These are phyloP conservation scores for Fragaria nilgerrensis DNA, from an alignment of 306 rosid species.

Conservation along the genomic window DNA sequence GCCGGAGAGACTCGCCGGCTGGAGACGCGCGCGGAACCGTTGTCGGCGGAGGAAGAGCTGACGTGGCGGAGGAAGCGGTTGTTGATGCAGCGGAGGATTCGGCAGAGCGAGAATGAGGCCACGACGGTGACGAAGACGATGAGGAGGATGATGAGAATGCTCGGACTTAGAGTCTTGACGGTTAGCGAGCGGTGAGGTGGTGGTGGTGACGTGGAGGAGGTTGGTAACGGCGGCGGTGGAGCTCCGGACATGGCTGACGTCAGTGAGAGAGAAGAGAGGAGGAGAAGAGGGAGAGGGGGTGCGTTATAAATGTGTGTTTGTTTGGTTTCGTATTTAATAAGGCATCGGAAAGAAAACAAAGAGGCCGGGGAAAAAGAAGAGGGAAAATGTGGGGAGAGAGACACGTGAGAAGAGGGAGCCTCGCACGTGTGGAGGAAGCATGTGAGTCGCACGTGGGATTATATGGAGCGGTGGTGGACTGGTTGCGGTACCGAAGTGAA, in stretches of 20 bases:
- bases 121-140: slow-evolving; percentile 51
- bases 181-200: slow-evolving; percentile 25
- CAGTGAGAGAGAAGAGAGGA: not conserved
- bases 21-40: slow-evolving; percentile 7
- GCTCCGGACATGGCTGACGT: slow-evolving; percentile 25
- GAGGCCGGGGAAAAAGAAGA: slow-evolving; percentile 1
- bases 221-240: slow-evolving; percentile 11
- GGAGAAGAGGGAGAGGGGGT: not conserved
- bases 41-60: slow-evolving; percentile 12
- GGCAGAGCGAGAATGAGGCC: slow-evolving; percentile 50
- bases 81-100: slow-evolving; percentile 66
- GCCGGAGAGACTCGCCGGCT: slow-evolving; percentile 53
- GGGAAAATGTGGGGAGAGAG: not conserved
- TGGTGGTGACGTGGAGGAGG: not conserved
- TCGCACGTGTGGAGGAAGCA: not conserved
- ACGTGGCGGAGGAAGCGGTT: slow-evolving; percentile 56
- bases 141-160: slow-evolving; percentile 50
- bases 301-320: not conserved
- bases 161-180: slow-evolving; percentile 42
- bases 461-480: not conserved
- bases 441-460: not conserved
- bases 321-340: not conserved
- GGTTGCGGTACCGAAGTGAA: not conserved
- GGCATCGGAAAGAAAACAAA: not conserved
- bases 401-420: not conserved